Evolutionary conservation across 306 rosid genomes (phyloP).

Genomic region (Citrullus amarus): DNA sequence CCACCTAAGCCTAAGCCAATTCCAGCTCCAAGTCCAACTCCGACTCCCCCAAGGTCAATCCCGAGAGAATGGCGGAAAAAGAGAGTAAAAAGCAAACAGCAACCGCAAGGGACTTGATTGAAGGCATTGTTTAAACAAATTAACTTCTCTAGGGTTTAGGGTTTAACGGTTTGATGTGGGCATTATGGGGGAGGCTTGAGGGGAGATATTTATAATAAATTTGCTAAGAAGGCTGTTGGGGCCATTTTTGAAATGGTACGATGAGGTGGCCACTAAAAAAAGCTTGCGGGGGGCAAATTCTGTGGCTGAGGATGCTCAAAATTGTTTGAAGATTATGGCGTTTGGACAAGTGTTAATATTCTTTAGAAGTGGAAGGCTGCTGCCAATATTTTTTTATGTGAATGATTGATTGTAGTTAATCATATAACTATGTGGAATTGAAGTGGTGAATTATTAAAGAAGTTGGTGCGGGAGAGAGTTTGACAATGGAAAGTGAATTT

Average conservation of each 20-base stretch:
- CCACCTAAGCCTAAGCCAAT: slow-evolving; percentile 36
- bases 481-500: background rate
- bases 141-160: background rate
- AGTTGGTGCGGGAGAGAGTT: background rate
- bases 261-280: background rate
- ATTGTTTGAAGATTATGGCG: background rate
- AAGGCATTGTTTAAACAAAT: background rate
- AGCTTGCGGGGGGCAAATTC: background rate
- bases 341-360: background rate
- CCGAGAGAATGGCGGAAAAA: slow-evolving; percentile 17
- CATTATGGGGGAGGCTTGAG: background rate
- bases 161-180: background rate
- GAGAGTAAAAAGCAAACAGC: background rate
- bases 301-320: background rate
- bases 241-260: background rate
- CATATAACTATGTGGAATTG: background rate
- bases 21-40: slow-evolving; percentile 37
- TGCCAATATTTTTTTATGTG: background rate
- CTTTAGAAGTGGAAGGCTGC: background rate
- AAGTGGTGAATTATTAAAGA: background rate
- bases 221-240: background rate
- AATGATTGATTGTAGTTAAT: background rate
- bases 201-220: background rate
- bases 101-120: background rate
- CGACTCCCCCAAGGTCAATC: slow-evolving; percentile 47